A percentile compares a stretch with the other conserved stretches of the same genome.
phyloP scores from a whole-genome alignment of 345 rosid species.

The Salix arbutifolia region DNA sequence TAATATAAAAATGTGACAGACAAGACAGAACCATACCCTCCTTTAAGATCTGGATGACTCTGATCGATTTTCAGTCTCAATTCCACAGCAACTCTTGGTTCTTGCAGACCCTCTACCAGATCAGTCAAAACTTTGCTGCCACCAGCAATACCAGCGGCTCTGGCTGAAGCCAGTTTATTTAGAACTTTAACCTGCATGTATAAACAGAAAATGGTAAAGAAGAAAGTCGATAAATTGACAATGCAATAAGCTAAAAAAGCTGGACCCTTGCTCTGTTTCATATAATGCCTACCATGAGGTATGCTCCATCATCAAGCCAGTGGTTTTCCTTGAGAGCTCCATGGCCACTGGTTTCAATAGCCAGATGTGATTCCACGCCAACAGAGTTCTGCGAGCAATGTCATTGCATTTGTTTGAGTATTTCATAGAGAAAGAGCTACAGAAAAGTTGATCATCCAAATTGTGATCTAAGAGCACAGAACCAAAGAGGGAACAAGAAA shows the following conservation, averaged over 20 bases:
- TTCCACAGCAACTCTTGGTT: conserved; percentile 72
- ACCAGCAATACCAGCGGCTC: conserved; percentile 57
- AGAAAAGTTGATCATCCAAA: neutral
- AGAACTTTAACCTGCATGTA: conserved; percentile 71
- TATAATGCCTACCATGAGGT: conserved; percentile 70
- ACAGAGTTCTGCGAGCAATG: conserved; percentile 57
- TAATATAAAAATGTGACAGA: neutral
- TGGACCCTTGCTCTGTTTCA: neutral
- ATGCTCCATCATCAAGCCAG: conserved; percentile 99
- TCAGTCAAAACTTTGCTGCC: conserved; percentile 90
- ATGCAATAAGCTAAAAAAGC: neutral
- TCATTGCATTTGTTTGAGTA: conserved; percentile 10
- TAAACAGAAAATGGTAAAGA: neutral
- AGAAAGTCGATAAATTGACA: neutral
- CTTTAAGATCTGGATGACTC: conserved; percentile 80
- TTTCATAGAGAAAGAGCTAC: neutral
- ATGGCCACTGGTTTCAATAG: conserved; percentile 97
- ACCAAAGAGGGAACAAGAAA: neutral
- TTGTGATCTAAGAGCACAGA: neutral
- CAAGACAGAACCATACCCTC: conserved; percentile 55
- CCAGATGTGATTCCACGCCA: conserved; percentile 91
- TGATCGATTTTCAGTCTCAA: conserved; percentile 81
- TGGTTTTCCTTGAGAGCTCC: conserved; percentile 96
- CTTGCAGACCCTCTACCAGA: conserved; percentile 75
- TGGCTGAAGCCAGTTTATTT: conserved; percentile 89